Evolutionary conservation across 768 basidiomycete species (phyloP).

Genomic region (Serendipita vermifera): DNA sequence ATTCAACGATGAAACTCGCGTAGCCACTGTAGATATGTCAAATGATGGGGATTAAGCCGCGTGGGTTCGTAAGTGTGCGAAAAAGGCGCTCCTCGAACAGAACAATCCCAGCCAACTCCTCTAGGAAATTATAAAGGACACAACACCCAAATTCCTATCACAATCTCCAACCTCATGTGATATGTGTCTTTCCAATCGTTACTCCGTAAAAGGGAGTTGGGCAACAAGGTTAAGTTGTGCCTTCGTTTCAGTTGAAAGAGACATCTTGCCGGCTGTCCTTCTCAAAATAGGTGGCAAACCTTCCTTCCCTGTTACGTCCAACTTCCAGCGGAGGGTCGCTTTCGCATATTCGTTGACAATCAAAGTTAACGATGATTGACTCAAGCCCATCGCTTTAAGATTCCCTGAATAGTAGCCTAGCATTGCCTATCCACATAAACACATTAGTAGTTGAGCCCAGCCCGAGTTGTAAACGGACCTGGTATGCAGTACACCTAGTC

Average conservation of each 20-base stretch:
- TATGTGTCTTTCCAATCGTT: too few species aligned
- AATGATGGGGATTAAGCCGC: too few species aligned
- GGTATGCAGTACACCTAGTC: conserved; percentile 39
- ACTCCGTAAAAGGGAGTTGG: too few species aligned
- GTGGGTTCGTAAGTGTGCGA: too few species aligned
- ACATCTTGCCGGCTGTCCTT: conserved; percentile 39
- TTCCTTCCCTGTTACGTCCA: conserved; percentile 15
- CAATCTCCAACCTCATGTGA: too few species aligned
- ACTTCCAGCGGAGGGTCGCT: conserved; percentile 13
- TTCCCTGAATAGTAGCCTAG: conserved; percentile 31
- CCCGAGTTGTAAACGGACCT: conserved; percentile 20
- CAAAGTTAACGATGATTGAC: conserved; percentile 24
- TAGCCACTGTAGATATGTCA: too few species aligned
- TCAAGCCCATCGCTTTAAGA: conserved; percentile 19
- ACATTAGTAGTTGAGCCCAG: conserved; percentile 26
- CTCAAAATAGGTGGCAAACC: conserved; percentile 29
- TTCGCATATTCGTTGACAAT: conserved; percentile 29
- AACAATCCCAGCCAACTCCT: too few species aligned
- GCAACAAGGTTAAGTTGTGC: too few species aligned
- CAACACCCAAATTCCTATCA: too few species aligned
- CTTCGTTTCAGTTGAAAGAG: conserved; percentile 24
- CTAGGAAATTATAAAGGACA: too few species aligned
- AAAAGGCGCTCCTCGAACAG: too few species aligned
- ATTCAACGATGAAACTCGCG: too few species aligned
- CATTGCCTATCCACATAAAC: conserved; percentile 24